Base-by-base conservation (phyloP, 441 rosid genomes). In the Pelargonium myrrhifolium region DNA sequence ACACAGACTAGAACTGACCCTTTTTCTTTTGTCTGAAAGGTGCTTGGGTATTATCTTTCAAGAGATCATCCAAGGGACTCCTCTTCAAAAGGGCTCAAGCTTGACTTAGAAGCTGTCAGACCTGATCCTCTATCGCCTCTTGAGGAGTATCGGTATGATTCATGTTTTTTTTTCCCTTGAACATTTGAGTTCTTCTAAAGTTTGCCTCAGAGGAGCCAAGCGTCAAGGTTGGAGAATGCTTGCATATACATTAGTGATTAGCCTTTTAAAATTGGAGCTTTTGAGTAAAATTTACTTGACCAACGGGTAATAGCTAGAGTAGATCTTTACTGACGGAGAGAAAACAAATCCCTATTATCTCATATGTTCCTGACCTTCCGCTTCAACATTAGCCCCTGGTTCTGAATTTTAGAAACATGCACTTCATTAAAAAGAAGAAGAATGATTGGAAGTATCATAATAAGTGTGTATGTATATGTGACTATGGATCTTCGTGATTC, bases 21-120 rank as follows among this genome's bases (percentile, higher is more conserved):
- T 74, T 63, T 26, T 35, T 73, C 64, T 45, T 69, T 75, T 62
- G 64, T 69, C 69, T 84, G 62, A 45, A 76, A 96, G 99, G 87
- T 96, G 67, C 76, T 93, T 68, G 93, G 99, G 71, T 74, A 84
- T 75, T 87, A 87, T 77, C 76, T 75, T 71, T 89, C 99, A 51
- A 93, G 86, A 82, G 94, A 84, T 84, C 94, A 77, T 77, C 98
- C 99, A 24, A 87, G 98, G 79, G 91, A 86, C 70, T 87, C 94
- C 56, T 82, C 89, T 74, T 88, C 98, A 21, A 83, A 93, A 74
- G 96, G 96, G 68, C 77, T 93, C 75, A 89, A 81, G 85, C 72
- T 93, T 79, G 89, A 81, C 72, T 71, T 96, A 77, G 96, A 90
- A 79, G 89, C 93, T 80, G 95, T 93, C 68, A 87, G 94, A 76